These are phyloP conservation scores for Eucalyptus microcorys DNA, from an alignment of 345 rosid genomes.

Conservation along the genomic window DNA sequence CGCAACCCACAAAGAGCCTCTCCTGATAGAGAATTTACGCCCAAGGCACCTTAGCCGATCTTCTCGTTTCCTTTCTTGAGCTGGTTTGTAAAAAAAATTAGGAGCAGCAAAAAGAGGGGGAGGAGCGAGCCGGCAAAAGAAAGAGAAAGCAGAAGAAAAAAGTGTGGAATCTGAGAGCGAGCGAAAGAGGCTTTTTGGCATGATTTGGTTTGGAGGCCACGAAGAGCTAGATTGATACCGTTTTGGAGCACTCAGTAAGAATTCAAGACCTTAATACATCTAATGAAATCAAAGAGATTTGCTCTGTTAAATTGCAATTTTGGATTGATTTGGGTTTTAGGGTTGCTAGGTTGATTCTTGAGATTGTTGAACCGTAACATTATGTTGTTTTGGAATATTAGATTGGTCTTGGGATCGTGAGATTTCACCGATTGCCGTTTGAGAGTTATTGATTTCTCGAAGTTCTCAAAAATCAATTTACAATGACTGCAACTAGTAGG, in stretches of 20 bases:
- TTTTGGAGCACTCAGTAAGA: no score
- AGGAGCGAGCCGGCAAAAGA: neutral
- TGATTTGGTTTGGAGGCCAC: no score
- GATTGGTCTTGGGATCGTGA: neutral
- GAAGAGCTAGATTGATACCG: no score
- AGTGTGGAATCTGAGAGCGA: no score
- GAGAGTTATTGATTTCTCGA: neutral
- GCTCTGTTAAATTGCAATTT: no score
- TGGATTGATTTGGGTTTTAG: no score
- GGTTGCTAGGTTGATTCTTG: no score
- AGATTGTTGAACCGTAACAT: no score
- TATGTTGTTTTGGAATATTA: neutral
- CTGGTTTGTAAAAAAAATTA: no score
- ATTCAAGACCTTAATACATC: no score
- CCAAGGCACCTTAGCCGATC: neutral
- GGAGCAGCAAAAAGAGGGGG: neutral
- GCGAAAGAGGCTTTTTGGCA: neutral
- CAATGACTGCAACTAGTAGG: accelerated
- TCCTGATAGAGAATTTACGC: neutral
- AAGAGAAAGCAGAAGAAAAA: neutral
- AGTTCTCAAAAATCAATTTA: neutral
- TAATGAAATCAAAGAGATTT: no score
- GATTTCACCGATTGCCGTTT: neutral
- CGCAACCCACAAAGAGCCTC: neutral
- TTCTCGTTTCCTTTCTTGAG: neutral